A percentile compares a stretch with the other conserved stretches of the same genome.
These are phyloP conservation scores for Colletotrichum sp. DNA, from an alignment of 2,329 filamentous ascomycete species.

Conservation along the genomic window DNA sequence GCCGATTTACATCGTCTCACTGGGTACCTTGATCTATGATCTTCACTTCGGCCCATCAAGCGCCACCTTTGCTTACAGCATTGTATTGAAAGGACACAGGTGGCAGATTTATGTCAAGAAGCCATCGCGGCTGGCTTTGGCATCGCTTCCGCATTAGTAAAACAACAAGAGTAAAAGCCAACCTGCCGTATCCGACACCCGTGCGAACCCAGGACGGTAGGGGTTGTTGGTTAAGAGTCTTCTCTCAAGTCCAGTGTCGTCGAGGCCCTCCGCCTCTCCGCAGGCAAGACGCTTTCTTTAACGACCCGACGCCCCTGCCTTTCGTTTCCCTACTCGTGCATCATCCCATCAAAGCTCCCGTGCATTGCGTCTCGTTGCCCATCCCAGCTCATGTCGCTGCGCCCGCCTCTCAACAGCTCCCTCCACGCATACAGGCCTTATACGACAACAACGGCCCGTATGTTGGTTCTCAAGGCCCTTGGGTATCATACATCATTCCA, in stretches of 20 bases:
- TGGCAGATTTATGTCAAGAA: neutral
- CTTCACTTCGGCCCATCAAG: neutral
- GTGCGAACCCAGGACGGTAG: neutral
- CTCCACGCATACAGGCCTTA: neutral
- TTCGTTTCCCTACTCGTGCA: neutral
- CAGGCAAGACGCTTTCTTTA: neutral
- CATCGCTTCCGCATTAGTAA: conserved; percentile 9
- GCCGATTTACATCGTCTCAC: neutral
- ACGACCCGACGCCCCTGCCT: neutral
- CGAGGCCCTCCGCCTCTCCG: neutral
- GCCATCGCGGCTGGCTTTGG: neutral
- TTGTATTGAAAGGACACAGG: neutral
- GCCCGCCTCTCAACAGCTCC: neutral
- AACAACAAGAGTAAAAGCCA: conserved; percentile 7
- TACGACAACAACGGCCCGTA: neutral
- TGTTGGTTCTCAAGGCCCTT: neutral
- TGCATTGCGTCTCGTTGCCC: neutral
- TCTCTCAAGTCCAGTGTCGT: conserved; percentile 17
- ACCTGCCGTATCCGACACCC: neutral
- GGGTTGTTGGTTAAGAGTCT: conserved; percentile 2
- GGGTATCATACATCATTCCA: conserved; percentile 13
- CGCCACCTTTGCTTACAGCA: neutral
- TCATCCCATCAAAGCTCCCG: conserved; percentile 11
- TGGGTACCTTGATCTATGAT: neutral
- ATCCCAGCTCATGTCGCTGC: neutral